Conservation (phyloP, 768 basidiomycete species). For the Serendipita sp. region DNA sequence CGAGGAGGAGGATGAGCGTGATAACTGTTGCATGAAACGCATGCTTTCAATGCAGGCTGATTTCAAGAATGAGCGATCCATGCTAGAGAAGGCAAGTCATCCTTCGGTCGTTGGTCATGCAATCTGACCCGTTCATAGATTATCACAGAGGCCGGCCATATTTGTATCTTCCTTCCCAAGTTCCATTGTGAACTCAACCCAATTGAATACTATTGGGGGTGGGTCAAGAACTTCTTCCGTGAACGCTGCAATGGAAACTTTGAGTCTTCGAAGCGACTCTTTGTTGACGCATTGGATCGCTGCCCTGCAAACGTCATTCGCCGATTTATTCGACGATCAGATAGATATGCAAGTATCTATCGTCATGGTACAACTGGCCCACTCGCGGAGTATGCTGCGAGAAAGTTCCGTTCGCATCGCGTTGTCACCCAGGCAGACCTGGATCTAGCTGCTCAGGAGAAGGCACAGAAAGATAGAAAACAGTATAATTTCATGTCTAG, state of each 20-base stretch:
- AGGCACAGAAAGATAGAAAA: background rate
- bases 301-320: slow-evolving; percentile 25
- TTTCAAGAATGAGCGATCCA: slow-evolving; percentile 16
- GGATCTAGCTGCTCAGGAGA: background rate
- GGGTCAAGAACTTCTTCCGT: slow-evolving; percentile 22
- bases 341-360: slow-evolving; percentile 25
- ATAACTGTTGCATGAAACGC: slow-evolving; percentile 24
- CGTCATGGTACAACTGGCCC: slow-evolving; percentile 21
- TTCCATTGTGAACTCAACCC: slow-evolving; percentile 10
- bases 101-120: background rate
- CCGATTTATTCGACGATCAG: slow-evolving; percentile 24
- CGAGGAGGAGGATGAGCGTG: slow-evolving; percentile 6
- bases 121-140: background rate
- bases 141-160: slow-evolving; percentile 4
- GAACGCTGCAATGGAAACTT: slow-evolving; percentile 21
- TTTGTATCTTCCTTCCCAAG: slow-evolving; percentile 11
- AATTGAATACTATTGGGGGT: slow-evolving; percentile 22
- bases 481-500: background rate
- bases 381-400: slow-evolving; percentile 26
- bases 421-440: slow-evolving; percentile 9
- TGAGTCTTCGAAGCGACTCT: slow-evolving; percentile 19
- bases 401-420: slow-evolving; percentile 23
- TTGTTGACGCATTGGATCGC: slow-evolving; percentile 18
- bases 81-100: slow-evolving; percentile 11
- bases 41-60: slow-evolving; percentile 27